Percentiles rank a stretch among this genome's conserved stretches.
Evolutionary conservation across 768 basidiomycete genomes (phyloP).

Genomic region (Sarcodon aspratus): DNA sequence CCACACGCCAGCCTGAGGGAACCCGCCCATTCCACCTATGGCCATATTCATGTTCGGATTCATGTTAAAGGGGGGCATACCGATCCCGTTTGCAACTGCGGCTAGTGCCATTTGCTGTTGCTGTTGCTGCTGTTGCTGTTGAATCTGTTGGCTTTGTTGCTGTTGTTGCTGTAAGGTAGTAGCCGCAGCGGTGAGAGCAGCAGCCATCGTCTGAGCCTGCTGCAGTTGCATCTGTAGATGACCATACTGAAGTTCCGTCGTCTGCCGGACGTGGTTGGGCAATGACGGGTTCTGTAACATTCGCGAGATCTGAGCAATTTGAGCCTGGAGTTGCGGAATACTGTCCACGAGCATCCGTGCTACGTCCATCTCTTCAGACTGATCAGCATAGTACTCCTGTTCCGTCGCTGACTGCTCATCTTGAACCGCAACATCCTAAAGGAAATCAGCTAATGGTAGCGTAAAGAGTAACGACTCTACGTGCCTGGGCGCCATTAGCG

Average conservation of each 20-base stretch:
- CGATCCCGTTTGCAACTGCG: slow-evolving; percentile 6
- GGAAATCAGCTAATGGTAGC: not conserved
- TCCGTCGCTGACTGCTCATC: slow-evolving; percentile 11
- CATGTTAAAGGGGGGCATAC: not conserved
- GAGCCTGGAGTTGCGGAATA: slow-evolving; percentile 77
- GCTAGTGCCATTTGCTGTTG: slow-evolving; percentile 13
- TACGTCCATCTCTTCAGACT: slow-evolving; percentile 56
- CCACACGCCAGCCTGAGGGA: slow-evolving; percentile 27
- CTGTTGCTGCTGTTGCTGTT: slow-evolving; percentile 30
- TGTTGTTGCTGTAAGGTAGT: slow-evolving; percentile 17
- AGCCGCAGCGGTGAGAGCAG: slow-evolving; percentile 46
- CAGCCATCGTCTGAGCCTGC: slow-evolving; percentile 47
- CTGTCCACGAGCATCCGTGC: slow-evolving; percentile 60
- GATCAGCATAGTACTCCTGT: slow-evolving; percentile 64
- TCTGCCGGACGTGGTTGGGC: slow-evolving; percentile 60
- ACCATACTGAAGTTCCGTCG: slow-evolving; percentile 76
- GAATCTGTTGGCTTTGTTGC: slow-evolving; percentile 20
- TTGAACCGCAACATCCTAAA: not conserved
- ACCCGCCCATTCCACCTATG: slow-evolving; percentile 9
- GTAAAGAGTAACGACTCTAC: not conserved
- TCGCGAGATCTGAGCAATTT: slow-evolving; percentile 67
- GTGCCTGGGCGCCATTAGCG: not conserved
- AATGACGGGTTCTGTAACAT: slow-evolving; percentile 74
- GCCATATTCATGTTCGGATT: slow-evolving; percentile 19
- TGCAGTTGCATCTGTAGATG: slow-evolving; percentile 70